Evolutionary conservation across 768 basidiomycete genomes (phyloP), one percentile per base, ranked within the genome.

Genomic region (Hypholoma sublateritium): DNA sequence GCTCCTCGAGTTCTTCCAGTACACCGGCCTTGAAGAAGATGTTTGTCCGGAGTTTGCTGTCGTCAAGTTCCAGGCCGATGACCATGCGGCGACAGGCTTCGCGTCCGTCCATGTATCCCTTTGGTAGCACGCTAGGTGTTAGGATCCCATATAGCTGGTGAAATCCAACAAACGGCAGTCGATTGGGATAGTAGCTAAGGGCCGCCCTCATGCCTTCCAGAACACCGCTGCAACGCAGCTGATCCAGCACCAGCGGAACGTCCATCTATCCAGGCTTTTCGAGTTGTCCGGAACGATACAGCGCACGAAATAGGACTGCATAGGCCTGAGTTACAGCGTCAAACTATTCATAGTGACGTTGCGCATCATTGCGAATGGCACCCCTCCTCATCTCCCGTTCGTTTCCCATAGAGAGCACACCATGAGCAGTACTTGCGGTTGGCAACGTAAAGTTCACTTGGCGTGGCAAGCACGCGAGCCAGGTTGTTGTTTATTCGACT

Each of bases 1-100:
- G 81, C 64, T 98, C 97, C 70, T 98, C 97, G 9, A 98, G 81
- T 63, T 96, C 96, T 32, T 97, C 97, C 16, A 99, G 81, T 3
- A 97, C 93, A 3, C 96, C 95, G 2, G 97, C 95, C 69, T 98
- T 98, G 85, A 99, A 98, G 78, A 98, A 99, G 58, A 98, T 91
- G 74, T 99, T 99, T 0, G 92, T 93, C 6, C 97, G 97, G 54
- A 98, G 91, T 65, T 88, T 80, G 3, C 83, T 77, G 47, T 89
- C 86, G 68, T 97, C 95, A 35, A 99, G 83, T 45, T 95, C 91
- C 42, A 98, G 78, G 5, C 91, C 85, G 56, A 87, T 87, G 32
- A 97, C 88, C 85, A 99, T 98, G 6, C 91, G n/a, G n/a, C n/a
- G n/a, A n/a, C n/a, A n/a, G n/a, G n/a, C n/a, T n/a, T n/a, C n/a